Conservation (phyloP, 1,139 yeast genomes). For the Blastobotrys buckinghamii region DNA sequence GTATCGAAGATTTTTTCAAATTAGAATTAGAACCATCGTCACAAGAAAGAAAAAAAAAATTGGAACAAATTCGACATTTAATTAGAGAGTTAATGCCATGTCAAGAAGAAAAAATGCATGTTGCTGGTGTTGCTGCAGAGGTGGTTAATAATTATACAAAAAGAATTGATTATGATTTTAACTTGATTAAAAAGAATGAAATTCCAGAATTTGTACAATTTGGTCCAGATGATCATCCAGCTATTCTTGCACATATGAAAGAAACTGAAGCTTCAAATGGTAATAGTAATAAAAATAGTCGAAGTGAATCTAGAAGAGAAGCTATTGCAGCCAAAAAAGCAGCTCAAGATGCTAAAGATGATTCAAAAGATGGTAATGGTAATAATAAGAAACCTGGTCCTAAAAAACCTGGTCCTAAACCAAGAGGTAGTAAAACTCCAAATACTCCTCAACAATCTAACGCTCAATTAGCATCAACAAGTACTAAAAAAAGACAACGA, state of each 20-base stretch:
- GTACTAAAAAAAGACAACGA: neutral
- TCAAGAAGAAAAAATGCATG: slow-evolving; percentile 95
- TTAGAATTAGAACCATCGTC: slow-evolving; percentile 8
- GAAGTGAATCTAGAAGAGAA: slow-evolving; percentile 73
- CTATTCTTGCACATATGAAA: slow-evolving; percentile 35
- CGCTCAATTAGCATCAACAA: neutral
- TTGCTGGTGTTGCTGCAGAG: slow-evolving; percentile 86
- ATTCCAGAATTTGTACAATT: slow-evolving; percentile 52
- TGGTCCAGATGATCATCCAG: slow-evolving; percentile 86
- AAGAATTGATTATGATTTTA: slow-evolving; percentile 74
- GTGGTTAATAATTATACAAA: slow-evolving; percentile 61
- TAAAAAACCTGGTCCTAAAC: slow-evolving; percentile 10
- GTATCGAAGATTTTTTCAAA: slow-evolving; percentile 50
- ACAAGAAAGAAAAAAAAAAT: slow-evolving; percentile 34
- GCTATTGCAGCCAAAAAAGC: slow-evolving; percentile 87
- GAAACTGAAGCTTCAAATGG: slow-evolving; percentile 40
- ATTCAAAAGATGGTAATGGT: neutral
- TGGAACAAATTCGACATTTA: slow-evolving; percentile 36
- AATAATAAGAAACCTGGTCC: no score
- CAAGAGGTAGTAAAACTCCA: neutral
- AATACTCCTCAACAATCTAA: slow-evolving; percentile 3
- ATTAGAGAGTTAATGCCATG: slow-evolving; percentile 76
- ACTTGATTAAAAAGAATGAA: slow-evolving; percentile 63
- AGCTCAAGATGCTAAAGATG: slow-evolving; percentile 3
- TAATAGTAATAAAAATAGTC: slow-evolving; percentile 13